Conservation (phyloP, 2,329 filamentous ascomycete genomes). For the Sporothrix mexicana region DNA sequence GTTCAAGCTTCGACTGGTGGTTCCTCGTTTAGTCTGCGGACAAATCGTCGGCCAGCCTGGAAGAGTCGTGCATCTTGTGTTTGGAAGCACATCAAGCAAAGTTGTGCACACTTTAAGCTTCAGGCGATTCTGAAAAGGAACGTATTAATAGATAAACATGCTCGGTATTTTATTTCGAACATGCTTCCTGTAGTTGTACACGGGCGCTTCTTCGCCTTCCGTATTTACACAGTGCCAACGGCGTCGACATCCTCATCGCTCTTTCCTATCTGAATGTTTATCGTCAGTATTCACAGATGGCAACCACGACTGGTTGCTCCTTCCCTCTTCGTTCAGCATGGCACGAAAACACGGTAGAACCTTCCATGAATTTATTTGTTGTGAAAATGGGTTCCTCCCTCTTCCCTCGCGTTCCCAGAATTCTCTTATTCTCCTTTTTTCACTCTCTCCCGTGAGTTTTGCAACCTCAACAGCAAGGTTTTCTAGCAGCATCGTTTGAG, state of each 20-base stretch:
- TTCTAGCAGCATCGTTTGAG: not conserved
- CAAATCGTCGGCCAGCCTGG: no score
- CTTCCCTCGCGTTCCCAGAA: slow-evolving; percentile 1
- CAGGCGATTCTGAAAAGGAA: not conserved
- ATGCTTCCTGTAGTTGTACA: no score
- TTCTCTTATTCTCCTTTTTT: not conserved
- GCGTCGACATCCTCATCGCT: not conserved
- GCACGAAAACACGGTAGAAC: not conserved
- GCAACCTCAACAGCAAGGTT: not conserved
- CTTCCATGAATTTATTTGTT: not conserved
- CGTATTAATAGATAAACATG: no score
- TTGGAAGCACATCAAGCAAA: not conserved
- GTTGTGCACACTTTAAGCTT: not conserved
- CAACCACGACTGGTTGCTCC: slow-evolving; percentile 3
- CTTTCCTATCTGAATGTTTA: slow-evolving; percentile 9
- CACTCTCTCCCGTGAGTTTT: not conserved
- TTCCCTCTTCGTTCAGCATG: slow-evolving; percentile 5
- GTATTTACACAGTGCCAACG: not conserved
- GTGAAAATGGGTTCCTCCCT: not conserved
- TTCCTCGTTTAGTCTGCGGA: no score
- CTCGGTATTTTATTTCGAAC: no score
- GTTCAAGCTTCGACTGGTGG: not conserved
- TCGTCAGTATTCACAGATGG: not conserved
- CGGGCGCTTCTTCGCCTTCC: no score
- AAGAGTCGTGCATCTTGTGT: not conserved